phyloP scores from a whole-genome alignment of 176 grass and related monocot genomes.

The Triticum turgidum region DNA sequence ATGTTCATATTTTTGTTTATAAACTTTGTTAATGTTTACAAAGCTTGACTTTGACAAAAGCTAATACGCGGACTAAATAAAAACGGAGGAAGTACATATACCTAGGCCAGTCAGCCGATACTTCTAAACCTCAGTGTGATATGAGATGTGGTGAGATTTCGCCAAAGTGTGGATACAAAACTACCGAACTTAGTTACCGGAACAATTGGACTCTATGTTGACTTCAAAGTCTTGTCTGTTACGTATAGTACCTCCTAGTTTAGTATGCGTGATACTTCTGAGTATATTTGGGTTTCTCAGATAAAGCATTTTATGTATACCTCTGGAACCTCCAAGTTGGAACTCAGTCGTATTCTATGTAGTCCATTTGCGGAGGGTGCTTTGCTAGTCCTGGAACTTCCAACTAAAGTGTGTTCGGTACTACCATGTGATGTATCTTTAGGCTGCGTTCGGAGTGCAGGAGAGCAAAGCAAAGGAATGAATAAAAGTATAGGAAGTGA shows the following conservation, averaged over 20 bases:
- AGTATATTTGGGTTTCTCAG: too few relatives aligned
- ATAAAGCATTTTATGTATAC: neutral
- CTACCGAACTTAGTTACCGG: neutral
- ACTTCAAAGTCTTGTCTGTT: neutral
- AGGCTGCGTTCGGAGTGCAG: too few relatives aligned
- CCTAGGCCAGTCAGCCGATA: neutral
- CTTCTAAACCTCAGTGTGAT: too few relatives aligned
- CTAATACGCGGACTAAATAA: too few relatives aligned
- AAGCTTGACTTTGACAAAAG: too few relatives aligned
- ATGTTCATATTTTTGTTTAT: too few relatives aligned
- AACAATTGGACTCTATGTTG: neutral
- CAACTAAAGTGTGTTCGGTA: too few relatives aligned
- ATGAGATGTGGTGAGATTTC: neutral
- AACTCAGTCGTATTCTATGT: neutral
- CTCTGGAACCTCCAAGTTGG: neutral
- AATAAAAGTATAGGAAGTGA: too few relatives aligned
- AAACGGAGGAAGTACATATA: neutral
- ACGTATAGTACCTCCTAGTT: neutral
- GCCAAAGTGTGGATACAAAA: neutral
- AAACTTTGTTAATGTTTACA: too few relatives aligned
- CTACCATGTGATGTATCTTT: too few relatives aligned
- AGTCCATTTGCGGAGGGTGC: neutral
- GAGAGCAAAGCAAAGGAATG: too few relatives aligned
- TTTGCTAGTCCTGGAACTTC: too few relatives aligned
- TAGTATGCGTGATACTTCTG: neutral